Conservation (phyloP, 2,329 filamentous ascomycete species). For the Colletotrichum tropicale region DNA sequence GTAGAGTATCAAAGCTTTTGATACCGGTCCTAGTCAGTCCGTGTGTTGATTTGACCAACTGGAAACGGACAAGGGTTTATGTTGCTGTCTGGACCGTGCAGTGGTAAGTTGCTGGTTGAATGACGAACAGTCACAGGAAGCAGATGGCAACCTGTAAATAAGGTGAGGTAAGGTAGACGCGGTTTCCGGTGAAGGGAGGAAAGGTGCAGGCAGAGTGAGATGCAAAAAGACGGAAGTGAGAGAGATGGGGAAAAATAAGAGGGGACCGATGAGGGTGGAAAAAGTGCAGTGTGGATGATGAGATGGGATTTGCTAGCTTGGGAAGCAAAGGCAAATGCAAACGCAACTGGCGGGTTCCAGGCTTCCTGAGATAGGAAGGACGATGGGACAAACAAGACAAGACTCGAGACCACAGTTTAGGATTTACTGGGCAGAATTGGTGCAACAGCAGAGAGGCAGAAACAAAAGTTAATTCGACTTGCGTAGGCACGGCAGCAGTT, state of each 20-base stretch:
- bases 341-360: background rate
- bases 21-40: conserved; percentile 15
- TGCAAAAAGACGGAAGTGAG: background rate
- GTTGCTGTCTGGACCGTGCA: background rate
- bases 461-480: background rate
- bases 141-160: background rate
- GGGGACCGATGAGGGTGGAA: background rate
- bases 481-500: background rate
- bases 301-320: background rate
- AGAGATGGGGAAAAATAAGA: background rate
- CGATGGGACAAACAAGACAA: background rate
- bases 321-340: background rate
- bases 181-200: background rate
- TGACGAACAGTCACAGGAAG: background rate
- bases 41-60: conserved; percentile 21
- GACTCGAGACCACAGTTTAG: background rate
- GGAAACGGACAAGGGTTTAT: conserved; percentile 15
- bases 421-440: background rate
- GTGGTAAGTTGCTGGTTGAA: background rate
- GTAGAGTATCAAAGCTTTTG: conserved; percentile 18
- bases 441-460: background rate
- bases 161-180: background rate
- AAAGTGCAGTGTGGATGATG: background rate
- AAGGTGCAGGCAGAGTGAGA: background rate
- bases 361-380: background rate